phyloP scores from a whole-genome alignment of 768 basidiomycete species.

The Suillus discolor region DNA sequence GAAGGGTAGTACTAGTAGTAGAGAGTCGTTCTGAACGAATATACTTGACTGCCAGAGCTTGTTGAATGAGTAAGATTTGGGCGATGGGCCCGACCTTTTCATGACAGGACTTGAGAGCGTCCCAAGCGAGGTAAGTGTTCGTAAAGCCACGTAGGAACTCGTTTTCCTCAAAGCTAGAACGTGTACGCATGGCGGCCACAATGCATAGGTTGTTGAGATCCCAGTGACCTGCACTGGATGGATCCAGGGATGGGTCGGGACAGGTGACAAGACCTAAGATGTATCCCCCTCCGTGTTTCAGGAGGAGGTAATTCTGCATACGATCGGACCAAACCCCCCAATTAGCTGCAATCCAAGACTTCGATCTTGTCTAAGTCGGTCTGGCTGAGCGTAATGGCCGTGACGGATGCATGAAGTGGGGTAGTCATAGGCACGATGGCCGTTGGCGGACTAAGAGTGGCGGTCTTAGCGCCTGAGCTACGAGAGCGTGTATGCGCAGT shows the following conservation, averaged over 20 bases:
- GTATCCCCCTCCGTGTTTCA: not conserved
- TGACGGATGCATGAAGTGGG: not conserved
- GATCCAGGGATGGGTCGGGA: not conserved
- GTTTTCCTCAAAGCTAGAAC: not conserved
- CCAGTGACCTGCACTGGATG: not conserved
- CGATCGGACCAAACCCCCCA: not conserved
- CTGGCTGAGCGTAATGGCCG: not conserved
- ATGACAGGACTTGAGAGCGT: not conserved
- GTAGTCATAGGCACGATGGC: too few species aligned
- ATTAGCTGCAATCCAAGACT: not conserved
- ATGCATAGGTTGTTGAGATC: not conserved
- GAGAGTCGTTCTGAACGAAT: rapidly evolving
- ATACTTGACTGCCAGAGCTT: not conserved
- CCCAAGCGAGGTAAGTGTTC: not conserved
- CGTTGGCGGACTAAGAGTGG: too few species aligned
- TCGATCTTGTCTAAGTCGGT: not conserved
- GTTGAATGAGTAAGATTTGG: not conserved
- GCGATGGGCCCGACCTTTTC: not conserved
- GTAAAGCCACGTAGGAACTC: not conserved
- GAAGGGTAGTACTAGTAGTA: not conserved
- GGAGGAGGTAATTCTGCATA: not conserved
- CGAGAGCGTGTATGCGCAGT: too few species aligned
- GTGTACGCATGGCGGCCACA: not conserved
- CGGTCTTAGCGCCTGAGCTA: too few species aligned
- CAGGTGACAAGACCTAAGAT: not conserved